A percentile compares a stretch with the other conserved stretches of the same genome.
phyloP scores from a whole-genome alignment of 768 basidiomycete genomes.

The Amanita brunnescens region DNA sequence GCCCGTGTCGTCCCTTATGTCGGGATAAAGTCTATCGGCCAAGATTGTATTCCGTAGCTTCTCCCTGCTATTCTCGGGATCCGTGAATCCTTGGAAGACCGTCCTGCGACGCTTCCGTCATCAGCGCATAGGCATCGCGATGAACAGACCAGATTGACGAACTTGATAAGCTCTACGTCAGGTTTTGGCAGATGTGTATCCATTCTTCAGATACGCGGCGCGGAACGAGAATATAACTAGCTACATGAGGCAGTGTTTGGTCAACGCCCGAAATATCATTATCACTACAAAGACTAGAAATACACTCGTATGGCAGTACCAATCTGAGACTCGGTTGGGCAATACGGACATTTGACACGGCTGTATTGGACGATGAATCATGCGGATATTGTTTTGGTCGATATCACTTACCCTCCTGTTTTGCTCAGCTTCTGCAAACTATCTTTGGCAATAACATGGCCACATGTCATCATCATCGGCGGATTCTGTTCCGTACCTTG shows the following conservation, averaged over 20 bases:
- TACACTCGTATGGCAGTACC: conserved; percentile 51
- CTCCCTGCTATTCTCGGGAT: conserved; percentile 43
- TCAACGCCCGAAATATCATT: not conserved
- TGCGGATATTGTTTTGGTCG: conserved; percentile 1
- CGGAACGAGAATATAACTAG: not conserved
- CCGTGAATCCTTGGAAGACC: conserved; percentile 39
- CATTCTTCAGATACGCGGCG: not conserved
- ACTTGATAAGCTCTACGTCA: conserved; percentile 12
- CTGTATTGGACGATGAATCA: conserved; percentile 29
- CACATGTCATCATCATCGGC: conserved; percentile 96
- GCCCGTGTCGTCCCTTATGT: conserved; percentile 31
- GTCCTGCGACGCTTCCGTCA: conserved; percentile 19
- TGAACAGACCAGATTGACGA: conserved; percentile 6
- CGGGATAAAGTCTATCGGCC: conserved; percentile 47
- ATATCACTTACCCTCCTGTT: conserved; percentile 48
- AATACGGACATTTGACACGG: conserved; percentile 95
- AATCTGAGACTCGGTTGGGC: conserved; percentile 70
- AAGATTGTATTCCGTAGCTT: conserved; percentile 63
- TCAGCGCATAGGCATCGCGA: not conserved
- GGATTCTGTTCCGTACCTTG: conserved; percentile 90
- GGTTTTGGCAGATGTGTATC: not conserved
- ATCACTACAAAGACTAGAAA: conserved; percentile 35
- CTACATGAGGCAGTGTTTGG: not conserved
- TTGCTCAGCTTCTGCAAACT: conserved; percentile 87
- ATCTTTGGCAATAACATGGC: conserved; percentile 91